phyloP scores from a whole-genome alignment of 2,329 filamentous ascomycete genomes.

The Claviceps monticola region DNA sequence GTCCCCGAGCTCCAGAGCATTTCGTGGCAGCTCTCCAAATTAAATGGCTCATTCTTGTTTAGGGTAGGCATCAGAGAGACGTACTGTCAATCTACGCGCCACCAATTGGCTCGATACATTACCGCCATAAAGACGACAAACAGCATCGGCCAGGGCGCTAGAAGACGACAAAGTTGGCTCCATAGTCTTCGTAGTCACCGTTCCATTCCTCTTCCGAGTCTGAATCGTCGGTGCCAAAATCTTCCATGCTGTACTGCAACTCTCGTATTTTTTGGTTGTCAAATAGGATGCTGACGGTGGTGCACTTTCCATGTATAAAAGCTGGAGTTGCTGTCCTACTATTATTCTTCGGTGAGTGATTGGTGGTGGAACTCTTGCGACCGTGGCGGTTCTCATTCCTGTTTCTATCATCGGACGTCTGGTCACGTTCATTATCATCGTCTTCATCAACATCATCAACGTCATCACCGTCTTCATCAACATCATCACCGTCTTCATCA shows the following conservation, averaged over 20 bases:
- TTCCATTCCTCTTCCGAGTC: conserved; percentile 45
- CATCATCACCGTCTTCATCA: conserved; percentile 1
- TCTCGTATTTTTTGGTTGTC: conserved; percentile 65
- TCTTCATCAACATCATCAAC: not conserved
- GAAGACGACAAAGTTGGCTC: conserved; percentile 22
- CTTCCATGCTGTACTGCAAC: conserved; percentile 52
- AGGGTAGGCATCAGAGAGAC: not conserved
- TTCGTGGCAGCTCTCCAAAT: no score
- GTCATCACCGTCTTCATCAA: not conserved
- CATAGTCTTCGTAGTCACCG: conserved; percentile 39
- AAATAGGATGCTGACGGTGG: conserved; percentile 55
- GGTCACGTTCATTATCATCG: not conserved
- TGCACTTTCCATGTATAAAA: conserved; percentile 54
- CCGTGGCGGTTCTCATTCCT: conserved; percentile 6
- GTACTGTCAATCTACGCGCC: not conserved
- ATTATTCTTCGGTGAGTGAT: not conserved
- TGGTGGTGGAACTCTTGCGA: not conserved
- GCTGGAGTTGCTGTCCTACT: not conserved
- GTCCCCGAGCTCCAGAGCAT: no score
- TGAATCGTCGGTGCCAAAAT: conserved; percentile 50
- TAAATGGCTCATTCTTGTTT: not conserved
- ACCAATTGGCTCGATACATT: not conserved
- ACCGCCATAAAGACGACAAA: not conserved
- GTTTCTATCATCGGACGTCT: not conserved
- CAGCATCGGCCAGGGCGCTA: conserved; percentile 9